Evolutionary conservation across 495 filamentous ascomycete species (phyloP), one percentile per base, ranked within the genome.

Genomic region (Hypoxylon fuscum): DNA sequence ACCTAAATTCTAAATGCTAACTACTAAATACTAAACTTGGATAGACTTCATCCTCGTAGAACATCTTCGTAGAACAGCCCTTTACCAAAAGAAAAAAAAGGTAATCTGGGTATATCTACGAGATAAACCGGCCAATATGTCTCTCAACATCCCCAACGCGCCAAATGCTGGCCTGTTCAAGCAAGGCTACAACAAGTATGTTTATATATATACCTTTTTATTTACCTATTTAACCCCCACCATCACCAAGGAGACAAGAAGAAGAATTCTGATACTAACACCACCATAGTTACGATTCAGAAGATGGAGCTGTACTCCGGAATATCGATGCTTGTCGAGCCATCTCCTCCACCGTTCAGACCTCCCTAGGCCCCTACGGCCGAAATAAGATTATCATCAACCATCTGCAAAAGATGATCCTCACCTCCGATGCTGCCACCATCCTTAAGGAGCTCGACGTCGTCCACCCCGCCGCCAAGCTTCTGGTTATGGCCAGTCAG

Each of bases 301-400:
- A 99, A 87, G 96, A 99, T 90, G 96, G 95, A 66, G 96, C 96
- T 66, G 95, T 99, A 48, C 84, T 98, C 47, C 91, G 96, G 68
- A 99, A 98, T 77, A 98, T 99, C 77, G 96, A 99, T 76, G 96
- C 96, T 74, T 98, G 94, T 81, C 87, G 92, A 68, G 91, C 96
- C 40, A 98, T 99, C 76, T 87, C 96, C 11, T 87, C 88, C 62
- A 99, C 96, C 43, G 96, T 99, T 25, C 91, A 96, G 80, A 97
- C 96, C 45, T 98, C 94, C 43, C 84, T 99, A 32, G 95, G 96
- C 45, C 96, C 96, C 48, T 97, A 95, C 74, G 96, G 96, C 71
- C 91, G 96, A 76, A 99, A 98, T 83, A 99, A 99, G 82, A 97
- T 99, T 76, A 91, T 99, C 80, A 97, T 99, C 83, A 99, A 98